Conservation (phyloP, 2,329 filamentous ascomycete genomes). For the Diaporthe amygdali region DNA sequence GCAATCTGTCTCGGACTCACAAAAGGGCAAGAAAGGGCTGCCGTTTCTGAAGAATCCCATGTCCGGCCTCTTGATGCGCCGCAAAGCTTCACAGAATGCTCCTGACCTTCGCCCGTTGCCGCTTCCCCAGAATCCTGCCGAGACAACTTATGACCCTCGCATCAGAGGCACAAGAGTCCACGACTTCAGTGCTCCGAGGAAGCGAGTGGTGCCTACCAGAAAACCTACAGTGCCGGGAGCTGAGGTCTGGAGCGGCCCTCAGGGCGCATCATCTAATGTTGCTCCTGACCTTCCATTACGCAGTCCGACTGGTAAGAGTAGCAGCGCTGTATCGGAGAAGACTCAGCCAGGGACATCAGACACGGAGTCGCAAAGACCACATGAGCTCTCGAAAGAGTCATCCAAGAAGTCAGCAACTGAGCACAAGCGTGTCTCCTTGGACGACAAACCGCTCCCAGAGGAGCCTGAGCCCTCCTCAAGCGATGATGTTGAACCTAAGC, state of each 20-base stretch:
- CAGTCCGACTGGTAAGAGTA: constrained; percentile 15
- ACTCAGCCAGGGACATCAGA: constrained; percentile 14
- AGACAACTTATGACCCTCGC: constrained; percentile 63
- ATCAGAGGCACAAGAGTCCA: constrained; percentile 70
- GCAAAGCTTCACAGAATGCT: constrained; percentile 57
- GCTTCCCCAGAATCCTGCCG: constrained; percentile 43
- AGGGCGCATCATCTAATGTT: not conserved
- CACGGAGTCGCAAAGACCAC: not conserved
- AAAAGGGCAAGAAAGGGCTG: constrained; percentile 57
- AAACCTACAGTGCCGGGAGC: constrained; percentile 20
- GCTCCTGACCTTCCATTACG: constrained; percentile 11
- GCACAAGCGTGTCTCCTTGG: constrained; percentile 24
- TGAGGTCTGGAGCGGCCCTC: constrained; percentile 20
- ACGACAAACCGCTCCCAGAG: constrained; percentile 30
- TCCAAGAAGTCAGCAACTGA: not conserved
- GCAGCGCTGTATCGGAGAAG: constrained; percentile 15
- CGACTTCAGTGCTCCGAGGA: constrained; percentile 67
- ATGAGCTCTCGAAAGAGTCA: constrained; percentile 15
- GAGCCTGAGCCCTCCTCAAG: constrained; percentile 40
- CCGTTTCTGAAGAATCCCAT: constrained; percentile 66
- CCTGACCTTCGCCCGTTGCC: constrained; percentile 49
- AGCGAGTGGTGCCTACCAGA: constrained; percentile 36
- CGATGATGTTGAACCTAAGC: constrained; percentile 36
- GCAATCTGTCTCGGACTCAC: constrained; percentile 38
- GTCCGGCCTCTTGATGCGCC: constrained; percentile 62